Evolutionary conservation across 1,139 yeast species (phyloP).

Genomic region (Hyphopichia burtonii): DNA sequence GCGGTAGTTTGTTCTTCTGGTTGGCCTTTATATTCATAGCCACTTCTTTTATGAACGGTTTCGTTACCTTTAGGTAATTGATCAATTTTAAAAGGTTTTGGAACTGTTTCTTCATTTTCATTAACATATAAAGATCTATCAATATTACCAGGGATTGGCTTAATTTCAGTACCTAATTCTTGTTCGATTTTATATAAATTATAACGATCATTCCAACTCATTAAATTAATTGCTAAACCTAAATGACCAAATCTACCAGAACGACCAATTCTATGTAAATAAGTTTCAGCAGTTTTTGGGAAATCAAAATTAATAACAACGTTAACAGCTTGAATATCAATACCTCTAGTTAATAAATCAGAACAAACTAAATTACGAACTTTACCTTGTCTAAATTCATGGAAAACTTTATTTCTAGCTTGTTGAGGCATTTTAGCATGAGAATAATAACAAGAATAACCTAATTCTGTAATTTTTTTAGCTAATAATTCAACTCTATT

Average conservation of each 20-base stretch:
- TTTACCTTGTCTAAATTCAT: slow-evolving; percentile 97
- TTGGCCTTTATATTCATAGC: slow-evolving; percentile 52
- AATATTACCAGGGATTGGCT: slow-evolving; percentile 89
- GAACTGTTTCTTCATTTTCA: slow-evolving; percentile 72
- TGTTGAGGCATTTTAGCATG: slow-evolving; percentile 98
- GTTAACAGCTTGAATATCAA: slow-evolving; percentile 97
- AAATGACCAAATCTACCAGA: slow-evolving; percentile 98
- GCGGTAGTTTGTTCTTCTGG: slow-evolving; percentile 29
- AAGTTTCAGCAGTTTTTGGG: slow-evolving; percentile 97
- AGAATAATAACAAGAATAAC: slow-evolving; percentile 94
- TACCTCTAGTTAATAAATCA: slow-evolving; percentile 96
- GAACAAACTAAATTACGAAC: slow-evolving; percentile 97
- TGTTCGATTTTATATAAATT: slow-evolving; percentile 93
- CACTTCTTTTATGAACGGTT: slow-evolving; percentile 32
- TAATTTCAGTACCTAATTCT: slow-evolving; percentile 95
- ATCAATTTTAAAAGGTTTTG: slow-evolving; percentile 82
- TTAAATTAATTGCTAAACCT: slow-evolving; percentile 94
- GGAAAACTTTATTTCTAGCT: slow-evolving; percentile 96
- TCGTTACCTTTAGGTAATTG: slow-evolving; percentile 57
- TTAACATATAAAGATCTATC: slow-evolving; percentile 90
- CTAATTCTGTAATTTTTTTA: slow-evolving; percentile 92
- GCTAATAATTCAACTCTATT: slow-evolving; percentile 94
- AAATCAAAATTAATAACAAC: slow-evolving; percentile 97
- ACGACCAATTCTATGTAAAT: slow-evolving; percentile 98
- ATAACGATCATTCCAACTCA: slow-evolving; percentile 96